Evolutionary conservation across 228 moss, liverwort and hornwort species (phyloP).

Genomic region (Sphagnum fallax): DNA sequence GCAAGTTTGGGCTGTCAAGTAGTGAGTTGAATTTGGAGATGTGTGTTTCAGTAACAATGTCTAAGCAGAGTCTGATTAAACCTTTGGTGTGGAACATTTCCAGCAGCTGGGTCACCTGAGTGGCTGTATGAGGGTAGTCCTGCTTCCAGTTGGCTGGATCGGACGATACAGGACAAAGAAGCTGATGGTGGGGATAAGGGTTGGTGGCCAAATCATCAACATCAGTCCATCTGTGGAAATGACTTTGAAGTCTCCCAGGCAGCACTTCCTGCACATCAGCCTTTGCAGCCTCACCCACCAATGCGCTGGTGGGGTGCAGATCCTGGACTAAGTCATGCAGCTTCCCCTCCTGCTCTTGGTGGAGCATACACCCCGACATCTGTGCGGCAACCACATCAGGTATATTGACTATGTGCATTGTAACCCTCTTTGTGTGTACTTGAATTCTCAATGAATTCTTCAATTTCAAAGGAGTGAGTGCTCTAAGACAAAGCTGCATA

Average conservation of each 20-base stretch:
- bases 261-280: conserved; percentile 44
- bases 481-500: conserved; percentile 6
- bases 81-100: neutral
- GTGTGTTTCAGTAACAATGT: neutral
- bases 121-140: conserved; percentile 46
- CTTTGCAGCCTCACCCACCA: conserved; percentile 32
- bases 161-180: conserved; percentile 40
- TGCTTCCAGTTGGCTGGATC: conserved; percentile 57
- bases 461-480: neutral
- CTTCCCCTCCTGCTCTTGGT: conserved; percentile 35
- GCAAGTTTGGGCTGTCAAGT: neutral
- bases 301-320: conserved; percentile 69
- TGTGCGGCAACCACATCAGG: conserved; percentile 46
- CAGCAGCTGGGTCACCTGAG: conserved; percentile 25
- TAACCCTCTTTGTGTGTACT: neutral
- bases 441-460: neutral
- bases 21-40: neutral
- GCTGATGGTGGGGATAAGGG: conserved; percentile 53
- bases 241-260: conserved; percentile 44
- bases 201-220: conserved; percentile 63
- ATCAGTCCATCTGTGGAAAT: conserved; percentile 35
- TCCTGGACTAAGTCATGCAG: conserved; percentile 32
- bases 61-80: neutral
- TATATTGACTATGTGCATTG: neutral
- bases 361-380: conserved; percentile 23